phyloP scores from a whole-genome alignment of 2,329 filamentous ascomycete species.

The Claviceps sp. region DNA sequence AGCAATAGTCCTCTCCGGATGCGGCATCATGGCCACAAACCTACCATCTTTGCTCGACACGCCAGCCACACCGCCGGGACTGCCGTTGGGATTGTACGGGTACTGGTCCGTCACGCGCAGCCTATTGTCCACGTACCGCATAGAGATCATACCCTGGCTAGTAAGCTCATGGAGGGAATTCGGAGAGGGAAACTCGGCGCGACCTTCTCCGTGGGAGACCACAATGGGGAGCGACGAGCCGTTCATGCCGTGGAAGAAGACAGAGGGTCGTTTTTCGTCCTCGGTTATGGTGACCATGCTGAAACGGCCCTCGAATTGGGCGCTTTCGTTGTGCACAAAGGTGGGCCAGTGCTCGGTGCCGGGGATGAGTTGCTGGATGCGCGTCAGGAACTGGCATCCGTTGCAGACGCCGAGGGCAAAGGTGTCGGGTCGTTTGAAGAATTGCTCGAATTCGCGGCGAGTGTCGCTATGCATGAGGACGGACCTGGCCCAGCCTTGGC shows the following conservation, averaged over 20 bases:
- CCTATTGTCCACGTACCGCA: conserved; percentile 77
- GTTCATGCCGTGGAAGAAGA: conserved; percentile 84
- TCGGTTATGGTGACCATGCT: conserved; percentile 69
- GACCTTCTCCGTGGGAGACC: conserved; percentile 83
- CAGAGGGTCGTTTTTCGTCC: conserved; percentile 42
- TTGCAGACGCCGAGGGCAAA: conserved; percentile 94
- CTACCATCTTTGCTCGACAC: conserved; percentile 65
- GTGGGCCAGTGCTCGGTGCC: conserved; percentile 74
- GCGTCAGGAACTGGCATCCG: conserved; percentile 87
- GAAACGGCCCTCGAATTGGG: conserved; percentile 82
- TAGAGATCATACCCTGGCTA: conserved; percentile 54
- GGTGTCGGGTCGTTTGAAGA: conserved; percentile 80
- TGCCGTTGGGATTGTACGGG: conserved; percentile 79
- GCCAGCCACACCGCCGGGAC: conserved; percentile 66
- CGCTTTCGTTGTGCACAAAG: conserved; percentile 71
- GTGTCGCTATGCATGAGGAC: conserved; percentile 72
- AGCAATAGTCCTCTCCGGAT: conserved; percentile 81
- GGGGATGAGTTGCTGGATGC: conserved; percentile 67
- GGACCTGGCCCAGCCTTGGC: conserved; percentile 89
- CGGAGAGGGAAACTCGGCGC: conserved; percentile 53
- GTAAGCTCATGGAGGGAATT: conserved; percentile 41
- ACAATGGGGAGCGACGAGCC: conserved; percentile 72
- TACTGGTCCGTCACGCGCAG: conserved; percentile 65
- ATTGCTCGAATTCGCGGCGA: conserved; percentile 64
- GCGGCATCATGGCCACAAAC: conserved; percentile 83